Evolutionary conservation across 2,329 filamentous ascomycete genomes (phyloP).

Genomic region (Aspergillus quadricinctus): DNA sequence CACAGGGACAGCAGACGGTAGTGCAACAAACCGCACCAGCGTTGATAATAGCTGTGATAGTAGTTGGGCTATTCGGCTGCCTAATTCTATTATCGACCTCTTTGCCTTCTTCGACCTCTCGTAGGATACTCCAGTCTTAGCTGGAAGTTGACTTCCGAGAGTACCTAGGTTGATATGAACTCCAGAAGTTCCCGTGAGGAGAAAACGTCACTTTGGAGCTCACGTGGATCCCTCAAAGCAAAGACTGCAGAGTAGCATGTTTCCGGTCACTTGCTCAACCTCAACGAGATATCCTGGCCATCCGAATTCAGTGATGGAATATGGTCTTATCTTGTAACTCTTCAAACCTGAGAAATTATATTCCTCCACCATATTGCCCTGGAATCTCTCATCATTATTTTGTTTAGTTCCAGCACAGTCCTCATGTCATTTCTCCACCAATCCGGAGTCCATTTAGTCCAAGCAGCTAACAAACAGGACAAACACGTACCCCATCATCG

Average conservation of each 20-base stretch:
- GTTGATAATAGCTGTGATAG: background rate
- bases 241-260: background rate
- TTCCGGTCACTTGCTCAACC: no score
- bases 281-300: background rate
- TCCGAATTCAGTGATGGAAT: background rate
- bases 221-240: background rate
- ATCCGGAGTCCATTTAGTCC: background rate
- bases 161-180: background rate
- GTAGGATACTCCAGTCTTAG: background rate
- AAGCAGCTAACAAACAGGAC: background rate
- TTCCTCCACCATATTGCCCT: background rate
- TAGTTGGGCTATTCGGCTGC: background rate
- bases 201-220: background rate
- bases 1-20: background rate
- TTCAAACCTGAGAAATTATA: background rate
- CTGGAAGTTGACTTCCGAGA: background rate
- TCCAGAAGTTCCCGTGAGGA: background rate
- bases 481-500: background rate
- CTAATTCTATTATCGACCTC: background rate
- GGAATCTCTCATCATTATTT: background rate
- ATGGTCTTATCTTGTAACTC: background rate
- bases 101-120: background rate
- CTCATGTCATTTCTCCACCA: background rate
- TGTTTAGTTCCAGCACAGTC: background rate
- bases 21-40: background rate